Base-by-base conservation (phyloP, 2,329 filamentous ascomycete genomes). In the Cladosporium sp. region DNA sequence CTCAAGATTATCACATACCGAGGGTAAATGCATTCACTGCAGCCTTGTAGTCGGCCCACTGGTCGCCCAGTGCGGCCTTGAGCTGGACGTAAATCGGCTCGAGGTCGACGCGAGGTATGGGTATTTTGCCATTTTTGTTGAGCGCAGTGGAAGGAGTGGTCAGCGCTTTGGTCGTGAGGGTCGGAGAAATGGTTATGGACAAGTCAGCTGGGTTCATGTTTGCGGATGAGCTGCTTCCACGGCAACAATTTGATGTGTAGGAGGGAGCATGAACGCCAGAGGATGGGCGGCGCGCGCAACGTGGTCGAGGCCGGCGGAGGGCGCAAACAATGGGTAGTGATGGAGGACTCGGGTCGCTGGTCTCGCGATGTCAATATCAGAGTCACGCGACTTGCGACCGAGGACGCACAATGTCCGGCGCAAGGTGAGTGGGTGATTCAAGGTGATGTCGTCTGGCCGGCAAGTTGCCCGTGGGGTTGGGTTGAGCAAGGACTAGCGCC, bases 31-130 rank as follows among this genome's bases (percentile, higher is more conserved):
- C 78, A 52, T 81, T 82, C 18, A 87, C 79, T 5, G 84, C 80
- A 64, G 85, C 82, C 74, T 88, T 88, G 72, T 89, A 89, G 56
- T 82, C 81, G 18, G 80, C 78, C 86, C 86, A 89, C 69, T 84
- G 80, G 66, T 88, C 85, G 66, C 83, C 84, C 66, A 89, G 83
- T 23, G 83, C 82, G 60, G 80, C 78, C 73, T 89, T 89, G 63
- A 89, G 79, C 67, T 86, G 83, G 11, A 84, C 83, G 72, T 89
- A 89, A 60, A 88, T 79, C 29, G 86, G 85, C 73, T 89, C 87
- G 61, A 88, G 77, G 70, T 89, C 87, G 65, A 89, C 81, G 68
- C 87, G 84, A 69, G 85, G 86, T 28, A 85, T 82, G n/a, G 81
- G 81, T 61, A 81, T 81, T 65, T 71, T 74, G 50, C 81, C 80